phyloP scores from a whole-genome alignment of 176 grass and related monocot species.

The Olyra latifolia region DNA sequence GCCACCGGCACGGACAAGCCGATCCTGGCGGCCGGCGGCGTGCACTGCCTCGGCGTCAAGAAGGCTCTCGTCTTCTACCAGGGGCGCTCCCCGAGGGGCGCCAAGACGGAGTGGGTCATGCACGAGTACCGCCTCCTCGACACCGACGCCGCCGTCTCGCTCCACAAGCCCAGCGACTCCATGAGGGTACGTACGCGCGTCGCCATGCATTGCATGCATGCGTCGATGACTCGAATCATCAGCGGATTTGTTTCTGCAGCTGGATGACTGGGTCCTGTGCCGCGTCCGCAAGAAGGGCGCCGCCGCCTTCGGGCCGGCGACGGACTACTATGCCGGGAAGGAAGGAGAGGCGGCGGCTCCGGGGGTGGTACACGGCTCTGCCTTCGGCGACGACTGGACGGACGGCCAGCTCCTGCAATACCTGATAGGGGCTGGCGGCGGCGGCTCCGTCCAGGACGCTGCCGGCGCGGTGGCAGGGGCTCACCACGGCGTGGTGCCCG shows the following conservation, averaged over 20 bases:
- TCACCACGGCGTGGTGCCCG: neutral
- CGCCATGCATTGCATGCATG: too few relatives aligned
- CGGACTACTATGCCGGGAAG: neutral
- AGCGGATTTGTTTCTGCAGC: neutral
- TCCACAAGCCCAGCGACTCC: neutral
- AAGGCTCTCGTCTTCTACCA: conserved; percentile 59
- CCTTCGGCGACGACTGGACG: conserved; percentile 9
- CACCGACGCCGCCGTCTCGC: neutral
- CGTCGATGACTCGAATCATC: too few relatives aligned
- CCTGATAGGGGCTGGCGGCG: neutral
- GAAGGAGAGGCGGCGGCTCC: neutral
- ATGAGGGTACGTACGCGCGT: conserved; percentile 19
- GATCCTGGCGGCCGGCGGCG: conserved; percentile 17
- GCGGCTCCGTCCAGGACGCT: neutral
- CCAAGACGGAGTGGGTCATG: conserved; percentile 79
- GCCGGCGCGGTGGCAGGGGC: neutral
- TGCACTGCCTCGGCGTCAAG: conserved; percentile 54
- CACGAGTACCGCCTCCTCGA: conserved; percentile 82
- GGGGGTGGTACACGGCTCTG: neutral
- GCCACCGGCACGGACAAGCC: conserved; percentile 73
- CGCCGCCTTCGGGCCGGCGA: neutral
- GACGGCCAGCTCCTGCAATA: conserved; percentile 29
- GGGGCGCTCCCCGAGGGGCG: conserved; percentile 40
- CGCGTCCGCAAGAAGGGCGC: conserved; percentile 41
- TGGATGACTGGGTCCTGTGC: conserved; percentile 64